Evolutionary conservation across 2,329 filamentous ascomycete genomes (phyloP).

Genomic region (Claviceps fusiformis): DNA sequence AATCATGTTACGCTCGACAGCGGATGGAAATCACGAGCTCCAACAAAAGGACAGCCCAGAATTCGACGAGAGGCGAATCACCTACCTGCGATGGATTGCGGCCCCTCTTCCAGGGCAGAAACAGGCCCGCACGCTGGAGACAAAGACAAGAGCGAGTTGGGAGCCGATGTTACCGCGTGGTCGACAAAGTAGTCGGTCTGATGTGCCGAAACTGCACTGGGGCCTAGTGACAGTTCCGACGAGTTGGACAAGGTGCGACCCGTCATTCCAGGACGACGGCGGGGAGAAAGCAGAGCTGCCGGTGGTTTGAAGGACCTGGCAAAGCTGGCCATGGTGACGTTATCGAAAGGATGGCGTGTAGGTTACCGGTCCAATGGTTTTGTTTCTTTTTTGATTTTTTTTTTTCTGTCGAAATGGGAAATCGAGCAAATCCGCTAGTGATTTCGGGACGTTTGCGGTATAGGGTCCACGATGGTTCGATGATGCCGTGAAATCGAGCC

Average conservation of each 20-base stretch:
- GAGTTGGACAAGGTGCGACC: conserved; percentile 32
- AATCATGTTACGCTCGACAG: background rate
- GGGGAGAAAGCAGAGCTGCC: conserved; percentile 28
- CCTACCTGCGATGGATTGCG: conserved; percentile 1
- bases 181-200: conserved; percentile 18
- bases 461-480: background rate
- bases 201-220: conserved; percentile 8
- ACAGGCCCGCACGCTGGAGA: conserved; percentile 5
- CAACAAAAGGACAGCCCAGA: too few relatives aligned
- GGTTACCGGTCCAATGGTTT: background rate
- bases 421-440: background rate
- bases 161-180: conserved; percentile 15
- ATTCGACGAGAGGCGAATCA: too few relatives aligned
- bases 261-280: conserved; percentile 29
- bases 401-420: background rate
- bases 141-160: conserved; percentile 16
- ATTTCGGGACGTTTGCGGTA: background rate
- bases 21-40: too few relatives aligned
- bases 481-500: background rate
- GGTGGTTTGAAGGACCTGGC: conserved; percentile 35
- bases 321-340: conserved; percentile 30
- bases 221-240: conserved; percentile 28
- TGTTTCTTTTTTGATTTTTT: too few relatives aligned
- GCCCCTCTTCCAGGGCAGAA: conserved; percentile 1
- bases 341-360: background rate